Base-by-base conservation (phyloP, 768 basidiomycete species). In the Pholiota conissans region DNA sequence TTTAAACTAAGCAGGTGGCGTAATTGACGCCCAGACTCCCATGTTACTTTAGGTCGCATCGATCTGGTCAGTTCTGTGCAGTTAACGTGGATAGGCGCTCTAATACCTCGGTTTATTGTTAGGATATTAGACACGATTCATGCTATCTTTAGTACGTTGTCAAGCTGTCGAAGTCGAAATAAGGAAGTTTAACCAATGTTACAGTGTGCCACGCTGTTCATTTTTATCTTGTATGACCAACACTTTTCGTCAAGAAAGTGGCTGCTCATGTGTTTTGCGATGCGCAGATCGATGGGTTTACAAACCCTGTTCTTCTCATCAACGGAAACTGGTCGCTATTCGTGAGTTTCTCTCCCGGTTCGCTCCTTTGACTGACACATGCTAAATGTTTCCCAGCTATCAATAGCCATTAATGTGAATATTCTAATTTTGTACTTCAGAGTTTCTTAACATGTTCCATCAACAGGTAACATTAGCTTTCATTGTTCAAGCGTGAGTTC, bases 111-210 rank as follows among this genome's bases (percentile, higher is more conserved):
- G 26, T 24, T 30, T 29, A 14, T 37, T 9, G 24, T n/a, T 37
- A 79, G 78, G 76, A 59, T 66, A 14, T 53, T 80, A 34, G 78
- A 78, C 58, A 76, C 77, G 0, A 26, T 74, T 4, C 78, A 80
- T 63, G 68, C 75, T 18, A 66, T 73, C 35, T 67, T 80, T 40
- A 74, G 78, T 78, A 57, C 49, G 77, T 66, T 5, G 13, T 26
- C 5, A 26, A 35, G 40, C 6, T 20, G 14, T 28, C 35, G n/a
- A 50, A 40, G 34, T 3, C 18, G n/a, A n/a, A 6, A 45, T 26
- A 37, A 18, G 20, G 18, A 11, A 24, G 39, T 37, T 30, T 57
- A 16, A 29, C 55, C 57, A 37, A 55, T 35, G 18, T 26, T n/a
- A 28, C 54, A 79, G 78, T 79, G 73, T 75, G 76, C 48, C 74